phyloP scores from a whole-genome alignment of 345 rosid species.

The Diplotaxis tenuifolia region DNA sequence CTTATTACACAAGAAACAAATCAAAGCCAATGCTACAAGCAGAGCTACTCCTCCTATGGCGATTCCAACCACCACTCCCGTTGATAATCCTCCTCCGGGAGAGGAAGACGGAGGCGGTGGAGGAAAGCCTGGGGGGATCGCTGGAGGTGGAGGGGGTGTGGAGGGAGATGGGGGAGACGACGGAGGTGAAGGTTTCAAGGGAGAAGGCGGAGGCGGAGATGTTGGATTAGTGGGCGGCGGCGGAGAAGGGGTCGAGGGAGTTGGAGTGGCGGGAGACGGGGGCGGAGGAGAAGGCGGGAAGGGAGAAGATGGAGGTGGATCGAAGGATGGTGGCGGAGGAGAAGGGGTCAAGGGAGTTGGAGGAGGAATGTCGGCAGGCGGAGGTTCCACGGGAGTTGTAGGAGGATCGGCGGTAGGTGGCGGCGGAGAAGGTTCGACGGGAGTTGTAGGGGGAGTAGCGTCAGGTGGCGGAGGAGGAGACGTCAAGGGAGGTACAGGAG shows the following conservation, averaged over 20 bases:
- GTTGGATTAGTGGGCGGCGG: constrained; percentile 6
- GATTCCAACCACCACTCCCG: constrained; percentile 57
- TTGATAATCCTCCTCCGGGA: constrained; percentile 28
- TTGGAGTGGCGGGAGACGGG: too few relatives aligned
- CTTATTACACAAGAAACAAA: constrained; percentile 53
- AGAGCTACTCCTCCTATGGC: constrained; percentile 62
- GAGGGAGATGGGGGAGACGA: not conserved
- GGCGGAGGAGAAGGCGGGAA: not conserved
- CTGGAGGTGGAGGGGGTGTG: constrained; percentile 22
- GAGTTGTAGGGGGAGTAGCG: not conserved
- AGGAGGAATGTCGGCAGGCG: not conserved
- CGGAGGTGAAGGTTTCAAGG: not conserved
- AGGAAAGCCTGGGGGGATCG: constrained; percentile 23
- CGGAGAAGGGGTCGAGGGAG: constrained; percentile 1
- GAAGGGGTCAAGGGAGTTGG: not conserved
- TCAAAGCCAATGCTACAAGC: constrained; percentile 41
- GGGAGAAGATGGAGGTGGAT: too few relatives aligned
- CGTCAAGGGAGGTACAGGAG: not conserved
- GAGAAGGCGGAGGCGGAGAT: constrained; percentile 18
- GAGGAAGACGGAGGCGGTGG: constrained; percentile 36
- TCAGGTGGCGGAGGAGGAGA: constrained; percentile 33
- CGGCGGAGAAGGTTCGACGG: not conserved
- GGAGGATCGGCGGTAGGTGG: not conserved
- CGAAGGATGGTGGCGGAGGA: not conserved
- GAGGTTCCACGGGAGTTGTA: not conserved